Base-by-base conservation (phyloP, 169 alveolate genomes). In the Neospora caninum region DNA sequence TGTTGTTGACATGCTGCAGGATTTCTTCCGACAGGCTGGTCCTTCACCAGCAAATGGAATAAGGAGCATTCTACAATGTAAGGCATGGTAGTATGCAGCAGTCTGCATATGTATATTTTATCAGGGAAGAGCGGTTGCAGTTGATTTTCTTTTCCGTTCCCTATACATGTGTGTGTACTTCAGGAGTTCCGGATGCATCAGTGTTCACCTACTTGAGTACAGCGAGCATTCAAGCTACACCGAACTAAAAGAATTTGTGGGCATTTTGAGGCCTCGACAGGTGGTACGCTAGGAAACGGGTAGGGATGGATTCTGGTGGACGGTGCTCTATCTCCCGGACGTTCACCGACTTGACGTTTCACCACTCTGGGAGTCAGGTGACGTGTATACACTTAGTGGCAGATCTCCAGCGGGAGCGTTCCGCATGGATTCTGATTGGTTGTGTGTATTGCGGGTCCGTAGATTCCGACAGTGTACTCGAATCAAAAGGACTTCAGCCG, bases 11-110 rank as follows among this genome's bases (percentile, higher is more conserved):
- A 13, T 82, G 67, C 16, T 67, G 20, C 58, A 88, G 93, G 83
- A 9, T n/a, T 88, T 42, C 80, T 88, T 13, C 93, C 93, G 38
- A 88, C 93, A 25, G 93, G 93, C 53, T 88, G 93, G 93, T 58
- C 83, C 27, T 39, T 67, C 84, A 88, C 87, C 43, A 88, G 43
- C 39, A 58, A 41, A 49, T 88, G 93, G 93, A 88, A 88, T 34
- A 58, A 38, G 27, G 84, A 88, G 54, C 93, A 45, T 6, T 36
- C 80, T 22, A 13, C 34, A 10, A 49, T 69, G 93, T 88, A 88
- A 42, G 80, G 22, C 84, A 31, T 13, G 58, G 13, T 6, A 34
- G 31, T 69, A 49, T 4, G 58, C 58, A 13, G 4, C 58, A 49
- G 58, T 49, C 58, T 49, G 22, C 58, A 69, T 69, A 6, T 31